phyloP scores from a whole-genome alignment of 257 asterid species.

The Coffea canephora region DNA sequence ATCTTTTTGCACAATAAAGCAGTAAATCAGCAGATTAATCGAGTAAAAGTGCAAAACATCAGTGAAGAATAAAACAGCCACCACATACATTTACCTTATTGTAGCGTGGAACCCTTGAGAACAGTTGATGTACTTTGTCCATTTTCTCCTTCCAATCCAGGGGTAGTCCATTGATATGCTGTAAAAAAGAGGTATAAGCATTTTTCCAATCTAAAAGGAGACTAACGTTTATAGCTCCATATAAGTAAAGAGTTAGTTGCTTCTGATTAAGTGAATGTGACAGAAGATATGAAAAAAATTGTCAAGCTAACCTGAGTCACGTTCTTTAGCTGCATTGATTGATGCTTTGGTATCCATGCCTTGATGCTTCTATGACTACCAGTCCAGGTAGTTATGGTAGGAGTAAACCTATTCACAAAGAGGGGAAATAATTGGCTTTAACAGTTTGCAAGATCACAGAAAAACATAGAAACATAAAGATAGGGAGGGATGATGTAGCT shows the following conservation, averaged over 20 bases:
- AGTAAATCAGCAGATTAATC: neutral
- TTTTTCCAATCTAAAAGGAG: neutral
- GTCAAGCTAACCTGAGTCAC: constrained; percentile 57
- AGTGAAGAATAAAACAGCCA: neutral
- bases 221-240: neutral
- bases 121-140: constrained; percentile 71
- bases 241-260: neutral
- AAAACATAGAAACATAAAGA: neutral
- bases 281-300: neutral
- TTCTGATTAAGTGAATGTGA: neutral
- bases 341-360: constrained; percentile 88
- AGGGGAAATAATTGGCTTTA: constrained; percentile 5
- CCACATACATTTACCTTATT: constrained; percentile 45
- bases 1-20: constrained; percentile 32
- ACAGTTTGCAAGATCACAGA: neutral
- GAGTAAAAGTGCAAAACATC: neutral
- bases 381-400: constrained; percentile 78
- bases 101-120: constrained; percentile 74
- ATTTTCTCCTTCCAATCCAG: constrained; percentile 63
- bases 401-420: constrained; percentile 45
- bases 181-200: constrained; percentile 18
- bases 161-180: constrained; percentile 81
- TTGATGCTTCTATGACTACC: constrained; percentile 83
- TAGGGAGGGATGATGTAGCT: constrained; percentile 14
- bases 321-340: constrained; percentile 85